Conservation (phyloP, 352 stramenopile genomes). For the Pythium apleroticum region DNA sequence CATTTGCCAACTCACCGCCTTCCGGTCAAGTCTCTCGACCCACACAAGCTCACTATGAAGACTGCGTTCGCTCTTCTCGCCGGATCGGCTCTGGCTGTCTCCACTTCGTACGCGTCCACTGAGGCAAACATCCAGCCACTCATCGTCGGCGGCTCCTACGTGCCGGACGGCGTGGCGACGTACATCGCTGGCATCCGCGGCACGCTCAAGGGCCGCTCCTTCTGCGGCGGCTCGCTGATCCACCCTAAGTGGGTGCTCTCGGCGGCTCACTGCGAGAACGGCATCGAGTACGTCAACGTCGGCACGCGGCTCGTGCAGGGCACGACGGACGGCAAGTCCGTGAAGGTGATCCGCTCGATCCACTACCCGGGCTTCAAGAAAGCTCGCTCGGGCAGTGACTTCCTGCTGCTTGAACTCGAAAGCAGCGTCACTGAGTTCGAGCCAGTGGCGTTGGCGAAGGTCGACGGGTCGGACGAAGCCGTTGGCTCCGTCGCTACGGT, state of each 20-base stretch:
- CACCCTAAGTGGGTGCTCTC: conserved; percentile 25
- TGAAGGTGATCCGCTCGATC: conserved; percentile 30
- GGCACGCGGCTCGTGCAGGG: conserved; percentile 23
- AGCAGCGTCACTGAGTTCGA: background rate
- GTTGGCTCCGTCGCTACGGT: conserved; percentile 19
- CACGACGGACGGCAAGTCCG: conserved; percentile 9
- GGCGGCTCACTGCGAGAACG: conserved; percentile 20
- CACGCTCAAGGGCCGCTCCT: conserved; percentile 8
- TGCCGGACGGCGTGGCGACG: conserved; percentile 1
- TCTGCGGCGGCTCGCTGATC: conserved; percentile 30
- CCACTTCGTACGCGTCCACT: background rate
- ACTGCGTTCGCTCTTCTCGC: background rate
- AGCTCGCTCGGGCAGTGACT: conserved; percentile 20
- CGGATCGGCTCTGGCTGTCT: background rate
- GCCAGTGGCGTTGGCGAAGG: conserved; percentile 19
- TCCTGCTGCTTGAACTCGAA: conserved; percentile 24
- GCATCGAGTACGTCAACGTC: conserved; percentile 17
- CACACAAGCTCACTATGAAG: background rate
- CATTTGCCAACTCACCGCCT: background rate
- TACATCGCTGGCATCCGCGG: conserved; percentile 8
- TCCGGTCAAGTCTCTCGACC: background rate
- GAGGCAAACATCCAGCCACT: conserved; percentile 12
- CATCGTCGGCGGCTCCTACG: conserved; percentile 15
- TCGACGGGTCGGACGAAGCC: conserved; percentile 13
- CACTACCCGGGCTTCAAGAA: conserved; percentile 22